These are phyloP conservation scores for Lactifluus pinguis DNA, from an alignment of 768 basidiomycete genomes.

Conservation along the genomic window DNA sequence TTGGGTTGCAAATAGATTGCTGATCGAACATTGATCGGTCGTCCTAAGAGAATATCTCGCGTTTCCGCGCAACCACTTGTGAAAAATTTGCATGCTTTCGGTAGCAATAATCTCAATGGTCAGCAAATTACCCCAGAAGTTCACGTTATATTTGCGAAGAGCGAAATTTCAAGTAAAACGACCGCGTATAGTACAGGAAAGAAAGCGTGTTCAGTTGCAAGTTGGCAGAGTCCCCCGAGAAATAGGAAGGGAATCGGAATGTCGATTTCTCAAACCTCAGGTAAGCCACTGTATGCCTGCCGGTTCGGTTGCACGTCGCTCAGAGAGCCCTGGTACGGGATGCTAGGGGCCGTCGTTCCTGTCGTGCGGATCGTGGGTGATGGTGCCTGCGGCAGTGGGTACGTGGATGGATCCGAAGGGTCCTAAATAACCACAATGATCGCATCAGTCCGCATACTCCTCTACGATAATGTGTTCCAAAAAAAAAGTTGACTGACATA, in stretches of 20 bases:
- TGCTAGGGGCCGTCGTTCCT: neutral
- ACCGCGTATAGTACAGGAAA: neutral
- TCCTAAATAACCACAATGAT: slow-evolving; percentile 2
- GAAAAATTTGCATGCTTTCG: neutral
- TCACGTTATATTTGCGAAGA: neutral
- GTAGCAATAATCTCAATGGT: neutral
- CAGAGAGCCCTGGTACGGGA: neutral
- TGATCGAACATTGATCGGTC: too few relatives aligned
- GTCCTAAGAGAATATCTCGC: too few relatives aligned
- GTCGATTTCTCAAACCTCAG: slow-evolving; percentile 9
- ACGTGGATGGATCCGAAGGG: slow-evolving; percentile 20
- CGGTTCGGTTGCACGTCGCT: neutral
- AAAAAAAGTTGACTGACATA: slow-evolving; percentile 13
- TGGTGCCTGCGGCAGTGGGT: neutral
- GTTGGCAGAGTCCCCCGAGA: neutral
- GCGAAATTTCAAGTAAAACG: neutral
- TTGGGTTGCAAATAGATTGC: too few relatives aligned
- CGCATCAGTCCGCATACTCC: neutral
- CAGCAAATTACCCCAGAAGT: neutral
- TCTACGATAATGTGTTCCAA: neutral
- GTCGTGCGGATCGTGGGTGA: slow-evolving; percentile 11
- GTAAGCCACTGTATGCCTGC: slow-evolving; percentile 10
- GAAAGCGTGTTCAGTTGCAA: neutral
- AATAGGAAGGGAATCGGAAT: neutral
- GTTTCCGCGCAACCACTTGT: too few relatives aligned